Base-by-base conservation (phyloP, 2,329 filamentous ascomycete genomes). In the Herpotrichia juniperi region DNA sequence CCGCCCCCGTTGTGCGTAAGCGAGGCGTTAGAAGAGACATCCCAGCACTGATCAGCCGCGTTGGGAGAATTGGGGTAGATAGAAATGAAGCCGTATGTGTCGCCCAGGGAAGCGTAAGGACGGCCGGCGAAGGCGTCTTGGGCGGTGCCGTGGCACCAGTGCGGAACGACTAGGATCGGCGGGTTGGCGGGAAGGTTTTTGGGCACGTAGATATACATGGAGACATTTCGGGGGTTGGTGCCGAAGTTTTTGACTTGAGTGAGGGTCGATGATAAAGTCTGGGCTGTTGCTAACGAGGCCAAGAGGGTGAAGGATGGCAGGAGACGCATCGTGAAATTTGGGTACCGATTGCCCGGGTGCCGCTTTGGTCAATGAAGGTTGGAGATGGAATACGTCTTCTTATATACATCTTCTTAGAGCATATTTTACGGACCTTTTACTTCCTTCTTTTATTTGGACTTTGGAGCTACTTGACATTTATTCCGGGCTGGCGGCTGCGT, bases 111-210 rank as follows among this genome's bases (percentile, higher is more conserved):
- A 16, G 69, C 68, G 56, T 67, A 72, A 5, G 63, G 57, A 9
- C 68, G 59, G 28, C 51, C 53, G 2, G 59, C 57, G 53, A 71
- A 72, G 22, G 65, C 68, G 16, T 64, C 55, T 35, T 64, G 64
- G 0, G 67, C 69, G 1, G 66, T 66, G 8, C 68, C 69, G 42
- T 66, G 63, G 52, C 68, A 72, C 69, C 68, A 71, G 42, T 72
- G 68, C 8, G 67, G 69, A 5, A 64, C 57, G 9, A 71, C 67
- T 1, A 71, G 57, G 14, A 72, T 66, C 8, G 68, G 64, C 16
- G 68, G 60, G 16, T 67, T 67, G 11, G 62, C 40, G 5, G 59
- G 51, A 1, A 72, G 62, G 16, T 58, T 65, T 4, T 66, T 60
- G 9, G 68, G 69, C 1, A 70, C 67, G 47, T 71, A 72, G 26